Evolutionary conservation across 2,329 filamentous ascomycete genomes (phyloP).

Genomic region (Phaeosphaeria sp.): DNA sequence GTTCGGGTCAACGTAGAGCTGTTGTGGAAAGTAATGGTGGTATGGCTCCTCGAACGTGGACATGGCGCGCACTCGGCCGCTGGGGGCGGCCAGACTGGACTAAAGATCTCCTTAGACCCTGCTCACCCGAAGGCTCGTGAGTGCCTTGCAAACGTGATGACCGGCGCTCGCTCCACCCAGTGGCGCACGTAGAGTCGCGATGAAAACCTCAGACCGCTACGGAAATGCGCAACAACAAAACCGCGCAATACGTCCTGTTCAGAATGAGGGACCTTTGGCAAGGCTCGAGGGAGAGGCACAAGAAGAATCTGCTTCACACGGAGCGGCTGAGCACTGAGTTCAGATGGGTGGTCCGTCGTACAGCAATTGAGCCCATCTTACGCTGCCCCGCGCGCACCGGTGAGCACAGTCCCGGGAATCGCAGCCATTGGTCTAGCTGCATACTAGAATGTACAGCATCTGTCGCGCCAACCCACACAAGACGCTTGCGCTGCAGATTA

Average conservation of each 20-base stretch:
- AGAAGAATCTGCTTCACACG: conserved; percentile 34
- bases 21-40: conserved; percentile 27
- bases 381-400: conserved; percentile 45
- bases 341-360: conserved; percentile 28
- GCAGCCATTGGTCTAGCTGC: conserved; percentile 44
- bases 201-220: conserved; percentile 28
- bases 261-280: conserved; percentile 30
- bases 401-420: conserved; percentile 36
- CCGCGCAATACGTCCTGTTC: conserved; percentile 25
- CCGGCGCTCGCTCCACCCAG: conserved; percentile 31
- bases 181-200: conserved; percentile 29
- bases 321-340: conserved; percentile 36
- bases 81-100: conserved; percentile 24
- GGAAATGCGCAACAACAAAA: conserved; percentile 27
- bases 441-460: conserved; percentile 36
- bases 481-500: conserved; percentile 27
- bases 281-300: conserved; percentile 40
- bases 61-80: conserved; percentile 38
- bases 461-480: conserved; percentile 38
- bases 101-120: conserved; percentile 29
- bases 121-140: conserved; percentile 35
- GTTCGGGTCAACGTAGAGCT: conserved; percentile 25
- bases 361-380: conserved; percentile 36
- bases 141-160: conserved; percentile 29
- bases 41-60: conserved; percentile 32